phyloP scores from a whole-genome alignment of 352 stramenopile genomes.

The Pythium coloratum region DNA sequence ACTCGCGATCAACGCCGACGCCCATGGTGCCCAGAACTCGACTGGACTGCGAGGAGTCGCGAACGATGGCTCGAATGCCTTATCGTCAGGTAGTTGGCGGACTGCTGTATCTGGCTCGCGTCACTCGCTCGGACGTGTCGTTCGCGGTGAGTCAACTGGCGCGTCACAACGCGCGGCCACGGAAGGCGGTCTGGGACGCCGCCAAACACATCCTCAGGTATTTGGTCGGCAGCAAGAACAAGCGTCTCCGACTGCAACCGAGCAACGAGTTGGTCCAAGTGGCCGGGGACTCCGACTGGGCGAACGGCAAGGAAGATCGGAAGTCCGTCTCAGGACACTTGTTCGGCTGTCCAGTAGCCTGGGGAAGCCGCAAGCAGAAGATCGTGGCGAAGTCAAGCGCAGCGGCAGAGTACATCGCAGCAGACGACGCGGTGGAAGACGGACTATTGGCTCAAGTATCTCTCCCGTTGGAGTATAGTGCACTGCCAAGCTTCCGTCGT shows the following conservation, averaged over 20 bases:
- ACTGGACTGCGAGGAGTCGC: not conserved
- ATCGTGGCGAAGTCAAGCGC: constrained; percentile 5
- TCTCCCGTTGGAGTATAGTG: too few relatives aligned
- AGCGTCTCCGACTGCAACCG: not conserved
- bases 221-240: not conserved
- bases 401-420: constrained; percentile 9
- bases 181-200: constrained; percentile 10
- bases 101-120: constrained; percentile 12
- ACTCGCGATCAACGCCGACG: not conserved
- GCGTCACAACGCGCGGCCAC: not conserved
- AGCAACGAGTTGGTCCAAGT: not conserved
- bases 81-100: constrained; percentile 10
- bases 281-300: constrained; percentile 6
- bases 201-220: constrained; percentile 18
- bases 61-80: not conserved
- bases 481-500: too few relatives aligned
- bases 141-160: constrained; percentile 14
- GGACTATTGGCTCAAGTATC: not conserved
- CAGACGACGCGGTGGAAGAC: not conserved
- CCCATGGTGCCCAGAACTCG: not conserved
- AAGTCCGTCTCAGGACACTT: constrained; percentile 4
- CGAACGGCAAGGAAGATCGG: not conserved
- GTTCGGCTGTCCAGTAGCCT: not conserved
- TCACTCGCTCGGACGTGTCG: constrained; percentile 5
- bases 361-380: constrained; percentile 1